Evolutionary conservation across 2,329 filamentous ascomycete species (phyloP).

Genomic region (Zasmidium cellare): DNA sequence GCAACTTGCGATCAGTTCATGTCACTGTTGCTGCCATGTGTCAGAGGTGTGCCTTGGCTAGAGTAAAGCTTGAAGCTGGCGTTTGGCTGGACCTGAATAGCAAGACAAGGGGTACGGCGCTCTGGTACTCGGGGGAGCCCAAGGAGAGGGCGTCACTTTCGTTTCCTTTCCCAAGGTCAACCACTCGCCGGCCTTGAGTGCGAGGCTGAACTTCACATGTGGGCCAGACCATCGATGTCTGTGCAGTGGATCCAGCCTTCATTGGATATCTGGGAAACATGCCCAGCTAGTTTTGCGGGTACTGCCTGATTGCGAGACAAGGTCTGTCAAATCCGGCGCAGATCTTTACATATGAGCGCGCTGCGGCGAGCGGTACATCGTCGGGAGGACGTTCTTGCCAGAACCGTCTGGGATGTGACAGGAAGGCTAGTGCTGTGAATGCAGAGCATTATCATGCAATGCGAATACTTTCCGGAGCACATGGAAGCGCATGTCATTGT

Average conservation of each 20-base stretch:
- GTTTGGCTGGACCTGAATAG: not conserved
- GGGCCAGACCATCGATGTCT: not conserved
- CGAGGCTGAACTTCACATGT: not conserved
- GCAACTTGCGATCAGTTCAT: not conserved
- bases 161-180: not conserved
- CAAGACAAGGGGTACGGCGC: not conserved
- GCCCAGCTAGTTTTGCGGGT: not conserved
- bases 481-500: not conserved
- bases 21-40: not conserved
- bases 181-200: not conserved
- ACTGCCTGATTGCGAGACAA: not conserved
- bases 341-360: not conserved
- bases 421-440: not conserved
- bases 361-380: not conserved
- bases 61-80: not conserved
- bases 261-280: not conserved
- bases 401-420: not conserved
- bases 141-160: not conserved
- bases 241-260: not conserved
- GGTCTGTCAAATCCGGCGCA: not conserved
- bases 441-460: not conserved
- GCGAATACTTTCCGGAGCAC: not conserved
- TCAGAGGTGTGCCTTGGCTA: conserved; percentile 1
- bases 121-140: not conserved
- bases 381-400: not conserved